These are phyloP conservation scores for Pestalotiopsis sp. DNA, from an alignment of 2,329 filamentous ascomycete genomes.

Conservation along the genomic window DNA sequence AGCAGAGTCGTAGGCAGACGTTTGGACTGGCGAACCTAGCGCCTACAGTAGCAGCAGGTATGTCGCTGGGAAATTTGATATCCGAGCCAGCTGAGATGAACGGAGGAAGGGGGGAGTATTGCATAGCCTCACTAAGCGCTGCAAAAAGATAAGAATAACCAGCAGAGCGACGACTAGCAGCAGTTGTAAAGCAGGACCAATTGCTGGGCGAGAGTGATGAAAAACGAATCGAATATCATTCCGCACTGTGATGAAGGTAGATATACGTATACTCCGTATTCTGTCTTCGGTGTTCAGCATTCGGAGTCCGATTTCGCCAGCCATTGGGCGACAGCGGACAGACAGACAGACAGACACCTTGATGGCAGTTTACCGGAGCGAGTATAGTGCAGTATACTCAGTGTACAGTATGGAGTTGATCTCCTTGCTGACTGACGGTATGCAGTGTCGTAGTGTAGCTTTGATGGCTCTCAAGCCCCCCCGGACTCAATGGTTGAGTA, in stretches of 20 bases:
- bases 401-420: background rate
- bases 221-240: background rate
- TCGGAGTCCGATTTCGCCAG: background rate
- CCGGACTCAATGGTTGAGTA: background rate
- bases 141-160: background rate
- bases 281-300: background rate
- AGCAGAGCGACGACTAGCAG: background rate
- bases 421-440: background rate
- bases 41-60: too few relatives aligned
- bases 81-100: background rate
- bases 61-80: background rate
- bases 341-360: too few relatives aligned
- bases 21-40: too few relatives aligned
- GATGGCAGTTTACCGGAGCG: background rate
- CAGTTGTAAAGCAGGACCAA: background rate
- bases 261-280: background rate
- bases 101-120: background rate
- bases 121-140: background rate
- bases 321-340: background rate
- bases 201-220: background rate
- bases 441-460: background rate
- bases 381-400: background rate
- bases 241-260: background rate
- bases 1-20: too few relatives aligned
- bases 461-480: background rate